A percentile compares a stretch with the other conserved stretches of the same genome.
Conservation (phyloP, 306 rosid species). For the Corylus americana region DNA sequence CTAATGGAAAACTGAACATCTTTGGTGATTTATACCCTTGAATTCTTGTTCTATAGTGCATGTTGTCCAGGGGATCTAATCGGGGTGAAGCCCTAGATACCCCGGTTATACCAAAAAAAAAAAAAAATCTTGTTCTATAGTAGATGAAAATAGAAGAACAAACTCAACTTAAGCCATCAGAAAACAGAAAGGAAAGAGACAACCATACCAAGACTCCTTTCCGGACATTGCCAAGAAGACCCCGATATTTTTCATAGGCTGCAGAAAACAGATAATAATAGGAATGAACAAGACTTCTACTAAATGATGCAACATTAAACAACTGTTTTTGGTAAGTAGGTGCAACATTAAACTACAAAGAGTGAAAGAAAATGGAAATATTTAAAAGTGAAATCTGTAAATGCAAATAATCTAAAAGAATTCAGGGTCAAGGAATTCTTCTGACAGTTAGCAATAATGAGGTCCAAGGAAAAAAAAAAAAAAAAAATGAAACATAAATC, state of each 20-base stretch:
- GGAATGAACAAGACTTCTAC: conserved; percentile 2
- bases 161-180: conserved; percentile 13
- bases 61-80: too few species aligned
- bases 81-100: too few species aligned
- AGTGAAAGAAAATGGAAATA: neutral
- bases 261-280: conserved; percentile 31
- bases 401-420: neutral
- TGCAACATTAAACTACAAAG: neutral
- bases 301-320: neutral
- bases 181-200: conserved; percentile 25
- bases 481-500: neutral
- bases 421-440: neutral
- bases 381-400: neutral
- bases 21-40: neutral
- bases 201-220: conserved; percentile 93
- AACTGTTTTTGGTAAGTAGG: neutral
- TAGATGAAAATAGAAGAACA: conserved; percentile 8
- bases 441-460: neutral
- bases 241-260: conserved; percentile 86
- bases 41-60: neutral
- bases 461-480: neutral
- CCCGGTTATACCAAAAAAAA: too few species aligned
- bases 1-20: conserved; percentile 13
- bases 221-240: conserved; percentile 93
- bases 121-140: neutral